Base-by-base conservation (phyloP, 768 basidiomycete species). In the Cyclocybe aegerita region DNA sequence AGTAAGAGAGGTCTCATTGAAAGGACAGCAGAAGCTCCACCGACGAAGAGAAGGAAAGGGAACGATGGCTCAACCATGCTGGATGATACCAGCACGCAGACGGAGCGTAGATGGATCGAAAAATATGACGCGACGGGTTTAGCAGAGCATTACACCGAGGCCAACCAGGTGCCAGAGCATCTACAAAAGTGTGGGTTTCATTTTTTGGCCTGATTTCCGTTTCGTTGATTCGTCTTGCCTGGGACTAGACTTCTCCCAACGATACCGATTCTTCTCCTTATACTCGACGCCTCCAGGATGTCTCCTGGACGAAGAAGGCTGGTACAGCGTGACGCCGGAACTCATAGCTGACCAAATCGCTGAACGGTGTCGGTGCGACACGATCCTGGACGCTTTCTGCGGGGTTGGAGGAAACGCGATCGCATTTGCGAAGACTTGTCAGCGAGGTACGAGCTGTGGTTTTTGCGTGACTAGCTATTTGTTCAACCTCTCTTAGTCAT, bases 341-440 rank as follows among this genome's bases (percentile, higher is more conserved):
- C 78, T 77, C 35, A 83, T 99, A n/a, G 97, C 95, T 7, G 69
- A 81, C 52, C 94, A 93, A 65, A 98, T 98, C 39, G 96, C 97
- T 0, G 89, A 96, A 57, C 76, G 95, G 16, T 97, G 96, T 73
- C 81, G 88, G 7, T 92, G 88, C 55, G 83, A 83, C 53, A 86
- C 86, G 3, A 76, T 97, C 52, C 75, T 96, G 33, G 97, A 98
- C 63, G 92, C 94, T 0, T 99, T 98, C 65, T 98, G 95, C 62
- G 97, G 97, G 1, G 95, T 98, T 0, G 97, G 97, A 23, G 97
- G 96, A 11, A 99, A 99, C 61, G 83, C 96, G 0, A 98, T 99
- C 50, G 93, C 94, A 3, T 98, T 99, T 68, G 97, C 97, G 2
- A 83, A 88, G 65, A 97, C 94, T 2, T 99, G 97, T 70, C 90